Evolutionary conservation across 2,329 filamentous ascomycete species (phyloP).

Genomic region (Karstenula rhodostoma): DNA sequence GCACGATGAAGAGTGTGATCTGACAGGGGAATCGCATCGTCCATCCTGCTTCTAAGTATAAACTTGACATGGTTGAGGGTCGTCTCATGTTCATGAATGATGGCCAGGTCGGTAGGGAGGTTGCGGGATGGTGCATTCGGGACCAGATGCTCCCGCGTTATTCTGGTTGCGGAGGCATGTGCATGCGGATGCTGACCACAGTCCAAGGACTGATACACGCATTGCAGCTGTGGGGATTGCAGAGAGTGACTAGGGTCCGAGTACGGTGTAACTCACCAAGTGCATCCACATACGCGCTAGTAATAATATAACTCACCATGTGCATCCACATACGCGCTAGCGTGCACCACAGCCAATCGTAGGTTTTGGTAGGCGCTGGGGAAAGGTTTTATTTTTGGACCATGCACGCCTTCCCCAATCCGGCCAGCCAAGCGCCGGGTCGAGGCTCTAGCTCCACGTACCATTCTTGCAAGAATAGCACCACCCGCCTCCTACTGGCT

Average conservation of each 20-base stretch:
- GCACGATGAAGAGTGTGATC: background rate
- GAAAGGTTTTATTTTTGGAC: constrained; percentile 20
- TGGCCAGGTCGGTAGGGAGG: background rate
- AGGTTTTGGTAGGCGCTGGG: constrained; percentile 19
- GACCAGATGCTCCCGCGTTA: constrained; percentile 17
- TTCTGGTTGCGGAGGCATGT: constrained; percentile 13
- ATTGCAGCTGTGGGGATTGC: constrained; percentile 9
- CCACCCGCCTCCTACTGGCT: constrained; percentile 35
- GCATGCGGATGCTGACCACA: constrained; percentile 1
- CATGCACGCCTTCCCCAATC: too few species aligned
- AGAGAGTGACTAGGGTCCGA: background rate
- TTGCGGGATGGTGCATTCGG: constrained; percentile 14
- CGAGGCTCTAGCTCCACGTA: constrained; percentile 33
- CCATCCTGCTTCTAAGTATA: background rate
- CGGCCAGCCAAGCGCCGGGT: too few species aligned
- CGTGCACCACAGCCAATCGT: constrained; percentile 15
- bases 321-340: constrained; percentile 8
- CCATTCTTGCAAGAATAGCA: constrained; percentile 40
- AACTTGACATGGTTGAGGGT: background rate
- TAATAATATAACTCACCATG: too few species aligned
- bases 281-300: constrained; percentile 8
- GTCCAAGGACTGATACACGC: background rate
- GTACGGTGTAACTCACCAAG: too few species aligned
- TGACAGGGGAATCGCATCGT: too few species aligned
- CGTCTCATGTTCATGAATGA: background rate